Base-by-base conservation (phyloP, 495 filamentous ascomycete genomes). In the Aspergillus baeticus region DNA sequence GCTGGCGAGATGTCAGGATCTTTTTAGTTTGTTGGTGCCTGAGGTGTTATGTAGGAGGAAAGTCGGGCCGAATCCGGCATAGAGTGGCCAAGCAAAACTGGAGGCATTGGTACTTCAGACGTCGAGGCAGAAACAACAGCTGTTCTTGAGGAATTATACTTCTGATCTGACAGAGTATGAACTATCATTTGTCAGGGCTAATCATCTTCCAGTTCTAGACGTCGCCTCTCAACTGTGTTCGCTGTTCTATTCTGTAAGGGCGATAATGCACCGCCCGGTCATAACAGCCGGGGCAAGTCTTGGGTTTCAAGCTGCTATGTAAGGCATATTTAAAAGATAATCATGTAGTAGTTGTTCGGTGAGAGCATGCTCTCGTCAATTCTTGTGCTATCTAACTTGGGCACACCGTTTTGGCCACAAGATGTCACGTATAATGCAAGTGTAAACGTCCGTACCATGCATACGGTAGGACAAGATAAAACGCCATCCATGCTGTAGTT, bases 401-500 rank as follows among this genome's bases (percentile, higher is more conserved):
- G 13, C 10, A 36, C 20, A 35, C 42, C 33, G n/a, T 15, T 26
- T 10, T 11, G 34, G 11, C 44, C 21, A 20, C 13, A 17, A 17
- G 10, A 47, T 41, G 38, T 22, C 42, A 34, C 56, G 10, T 43
- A 59, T 61, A 45, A 70, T 75, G 69, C 67, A 57, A 61, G 54
- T 54, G 55, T 48, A 66, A 60, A 58, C 41, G 21, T 26, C 34
- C 35, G 14, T 31, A 43, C 29, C 17, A 2, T 2, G 38, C 41
- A 52, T 26, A 50, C 48, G 29, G 42, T 56, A 43, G 33, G 21
- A 45, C 57, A 18, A 43, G 51, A 51, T 15, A 56, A 57, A 36
- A 70, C 65, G 68, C 67, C 70, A 42, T 44, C n/a, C 54, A 60
- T 60, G 51, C 50, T 44, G 45, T 29, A 41, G 37, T 37, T 26